Evolutionary conservation across 495 filamentous ascomycete genomes (phyloP).

Genomic region (Aspergillus carlsbadensis): DNA sequence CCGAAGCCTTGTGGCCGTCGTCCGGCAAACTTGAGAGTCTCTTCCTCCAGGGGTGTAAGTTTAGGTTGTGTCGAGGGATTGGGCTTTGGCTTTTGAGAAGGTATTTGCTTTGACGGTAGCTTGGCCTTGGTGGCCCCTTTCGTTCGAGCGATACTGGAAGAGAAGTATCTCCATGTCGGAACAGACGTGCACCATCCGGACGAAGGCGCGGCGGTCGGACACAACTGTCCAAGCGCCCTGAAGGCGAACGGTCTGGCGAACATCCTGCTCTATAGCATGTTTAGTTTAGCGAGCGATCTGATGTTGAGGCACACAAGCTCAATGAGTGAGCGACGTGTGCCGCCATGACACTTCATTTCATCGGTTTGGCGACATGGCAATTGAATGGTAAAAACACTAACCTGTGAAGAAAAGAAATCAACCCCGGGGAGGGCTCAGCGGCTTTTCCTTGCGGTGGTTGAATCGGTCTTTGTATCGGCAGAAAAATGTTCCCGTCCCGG

Average conservation of each 20-base stretch:
- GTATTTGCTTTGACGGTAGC: slow-evolving; percentile 13
- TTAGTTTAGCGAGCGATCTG: slow-evolving; percentile 7
- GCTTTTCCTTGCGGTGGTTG: slow-evolving; percentile 6
- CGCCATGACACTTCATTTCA: neutral
- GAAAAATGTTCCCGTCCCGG: slow-evolving; percentile 49
- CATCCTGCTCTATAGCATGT: slow-evolving; percentile 24
- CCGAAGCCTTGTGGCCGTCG: slow-evolving; percentile 29
- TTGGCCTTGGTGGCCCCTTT: slow-evolving; percentile 20
- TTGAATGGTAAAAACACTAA: neutral
- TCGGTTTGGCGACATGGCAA: neutral
- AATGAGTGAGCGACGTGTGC: neutral
- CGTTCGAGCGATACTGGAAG: slow-evolving; percentile 29
- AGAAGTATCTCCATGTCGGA: slow-evolving; percentile 35
- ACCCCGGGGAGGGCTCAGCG: neutral
- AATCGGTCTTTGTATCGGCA: slow-evolving; percentile 32
- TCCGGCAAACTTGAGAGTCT: slow-evolving; percentile 27
- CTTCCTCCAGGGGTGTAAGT: slow-evolving; percentile 10
- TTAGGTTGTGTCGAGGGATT: slow-evolving; percentile 14
- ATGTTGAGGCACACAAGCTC: neutral
- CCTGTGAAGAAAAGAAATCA: neutral
- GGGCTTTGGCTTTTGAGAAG: slow-evolving; percentile 4
- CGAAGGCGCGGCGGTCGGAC: slow-evolving; percentile 18
- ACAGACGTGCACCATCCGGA: slow-evolving; percentile 11
- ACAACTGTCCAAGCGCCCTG: slow-evolving; percentile 30
- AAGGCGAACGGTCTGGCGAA: slow-evolving; percentile 31